Base-by-base conservation (phyloP, 148 eudicot species). In the Diospyros kaki region DNA sequence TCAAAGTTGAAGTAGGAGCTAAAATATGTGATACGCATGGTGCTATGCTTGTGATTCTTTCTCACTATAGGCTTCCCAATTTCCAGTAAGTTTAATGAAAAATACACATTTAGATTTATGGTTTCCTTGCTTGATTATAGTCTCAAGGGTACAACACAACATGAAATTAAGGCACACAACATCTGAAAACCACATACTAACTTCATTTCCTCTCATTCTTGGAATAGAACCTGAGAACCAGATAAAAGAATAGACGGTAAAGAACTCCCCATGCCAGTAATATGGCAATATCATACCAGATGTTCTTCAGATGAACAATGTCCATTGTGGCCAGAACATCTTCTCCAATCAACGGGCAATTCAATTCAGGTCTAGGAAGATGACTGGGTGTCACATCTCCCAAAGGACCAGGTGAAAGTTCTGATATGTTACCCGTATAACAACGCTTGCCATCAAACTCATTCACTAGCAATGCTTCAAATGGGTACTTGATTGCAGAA, bases 401-500 rank as follows among this genome's bases (percentile, higher is more conserved):
- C 9, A 83, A 39, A 38, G 89, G 89, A 6, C 89, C 86, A 1
- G 89, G 89, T 6, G 84, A 74, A 45, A 86, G 83, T 5, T 83
- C 85, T 0, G 73, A 7, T 1, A 40, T 10, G 3, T 66, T 9
- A 0, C 89, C 89, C 1, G 42, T 52, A 43, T 86, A 83, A 39
- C 89, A 83, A 42, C 44, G 45, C 9, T n/a, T 28, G 8, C 83
- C 79, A 50, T 86, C 81, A 70, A 86, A 86, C 54, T 86, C 89
- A 14, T 77, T 81, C 46, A 75, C 76, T 41, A 86, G 78, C 79
- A 86, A 50, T 4, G 86, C 89, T 68, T 83, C 89, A 55, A 86
- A 86, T 1, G 89, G 89, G 70, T 86, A 86, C 66, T 79, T 86
- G 76, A 86, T 86, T 10, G 89, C 89, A 7, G 89, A 86, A 6